Percentiles rank a stretch among this genome's conserved stretches.
phyloP scores from a whole-genome alignment of 306 rosid species.

The Fragaria ananassa region DNA sequence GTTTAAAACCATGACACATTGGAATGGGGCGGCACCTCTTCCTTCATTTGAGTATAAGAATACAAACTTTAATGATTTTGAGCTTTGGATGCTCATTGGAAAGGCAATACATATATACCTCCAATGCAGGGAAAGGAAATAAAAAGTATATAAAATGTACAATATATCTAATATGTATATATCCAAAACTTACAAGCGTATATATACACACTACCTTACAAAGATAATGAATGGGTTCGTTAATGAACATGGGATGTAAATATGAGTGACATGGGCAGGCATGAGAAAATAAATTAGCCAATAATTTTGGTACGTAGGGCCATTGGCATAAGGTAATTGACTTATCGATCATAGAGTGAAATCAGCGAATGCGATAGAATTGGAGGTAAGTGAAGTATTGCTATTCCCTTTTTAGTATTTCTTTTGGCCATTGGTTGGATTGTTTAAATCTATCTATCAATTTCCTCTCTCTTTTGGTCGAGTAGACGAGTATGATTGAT shows the following conservation, averaged over 20 bases:
- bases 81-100: not conserved
- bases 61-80: not conserved
- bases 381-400: not conserved
- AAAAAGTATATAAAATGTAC: no score
- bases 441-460: constrained; percentile 1
- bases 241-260: constrained; percentile 1
- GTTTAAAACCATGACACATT: not conserved
- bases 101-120: not conserved
- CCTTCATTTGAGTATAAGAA: not conserved
- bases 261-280: not conserved
- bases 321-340: not conserved
- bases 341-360: not conserved
- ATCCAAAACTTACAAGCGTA: not conserved
- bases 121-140: not conserved
- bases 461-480: not conserved
- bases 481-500: not conserved
- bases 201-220: not conserved
- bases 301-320: not conserved
- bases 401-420: constrained; percentile 6
- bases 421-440: constrained; percentile 12
- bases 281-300: not conserved
- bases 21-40: not conserved
- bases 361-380: not conserved
- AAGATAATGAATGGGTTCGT: not conserved
- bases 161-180: not conserved